Conservation (phyloP, 164 flowering plant genomes). For the Chimonanthus salicifolius region DNA sequence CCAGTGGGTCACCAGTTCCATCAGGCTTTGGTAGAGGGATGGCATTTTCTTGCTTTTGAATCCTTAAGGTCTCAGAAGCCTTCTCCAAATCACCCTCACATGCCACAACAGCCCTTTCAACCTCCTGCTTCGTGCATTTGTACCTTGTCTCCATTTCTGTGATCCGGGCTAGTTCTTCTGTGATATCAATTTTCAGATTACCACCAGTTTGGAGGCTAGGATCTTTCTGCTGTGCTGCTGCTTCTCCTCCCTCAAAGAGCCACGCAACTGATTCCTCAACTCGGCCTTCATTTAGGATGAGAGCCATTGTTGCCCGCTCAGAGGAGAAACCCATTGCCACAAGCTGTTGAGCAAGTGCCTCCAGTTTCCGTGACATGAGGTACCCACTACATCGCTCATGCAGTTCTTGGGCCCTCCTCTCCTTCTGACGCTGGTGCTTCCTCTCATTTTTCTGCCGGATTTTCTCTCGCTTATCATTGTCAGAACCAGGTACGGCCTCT, state of each 20-base stretch:
- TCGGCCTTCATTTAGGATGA: conserved; percentile 80
- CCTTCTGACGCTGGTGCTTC: conserved; percentile 95
- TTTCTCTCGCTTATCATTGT: conserved; percentile 86
- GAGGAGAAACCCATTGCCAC: conserved; percentile 87
- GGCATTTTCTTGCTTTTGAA: conserved; percentile 51
- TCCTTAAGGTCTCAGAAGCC: conserved; percentile 54
- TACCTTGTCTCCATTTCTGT: conserved; percentile 56
- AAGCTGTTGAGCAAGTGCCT: conserved; percentile 77
- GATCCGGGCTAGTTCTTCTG: conserved; percentile 77
- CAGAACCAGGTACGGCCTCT: conserved; percentile 66
- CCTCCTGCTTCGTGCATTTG: conserved; percentile 76
- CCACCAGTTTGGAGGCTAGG: conserved; percentile 32
- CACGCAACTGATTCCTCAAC: conserved; percentile 82
- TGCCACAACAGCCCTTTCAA: conserved; percentile 76
- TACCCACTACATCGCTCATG: conserved; percentile 83
- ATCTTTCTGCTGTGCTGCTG: conserved; percentile 31
- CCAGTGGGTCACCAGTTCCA: conserved; percentile 45
- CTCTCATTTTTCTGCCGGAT: conserved; percentile 90
- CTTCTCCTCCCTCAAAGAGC: conserved; percentile 75
- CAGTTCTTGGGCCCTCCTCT: conserved; percentile 85
- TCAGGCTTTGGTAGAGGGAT: conserved; percentile 43
- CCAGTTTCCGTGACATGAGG: conserved; percentile 88
- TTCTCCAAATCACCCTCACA: conserved; percentile 90
- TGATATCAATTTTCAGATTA: conserved; percentile 75
- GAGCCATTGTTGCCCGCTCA: conserved; percentile 86